Conservation (phyloP, 2,329 filamentous ascomycete genomes). For the Colletotrichum filicis region DNA sequence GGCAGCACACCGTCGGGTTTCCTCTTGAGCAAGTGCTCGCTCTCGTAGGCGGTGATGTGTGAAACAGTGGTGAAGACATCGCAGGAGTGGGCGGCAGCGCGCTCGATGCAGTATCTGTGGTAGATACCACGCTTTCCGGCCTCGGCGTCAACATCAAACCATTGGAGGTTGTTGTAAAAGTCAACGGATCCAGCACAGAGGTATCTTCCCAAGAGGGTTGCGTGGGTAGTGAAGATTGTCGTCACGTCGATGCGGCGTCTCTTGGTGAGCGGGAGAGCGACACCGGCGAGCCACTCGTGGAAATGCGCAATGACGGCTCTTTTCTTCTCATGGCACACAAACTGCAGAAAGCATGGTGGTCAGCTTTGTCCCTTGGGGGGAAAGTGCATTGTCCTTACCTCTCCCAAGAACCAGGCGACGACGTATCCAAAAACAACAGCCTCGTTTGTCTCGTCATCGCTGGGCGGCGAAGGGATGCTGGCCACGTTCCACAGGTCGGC, state of each 20-base stretch:
- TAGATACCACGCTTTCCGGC: slow-evolving; percentile 98
- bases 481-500: slow-evolving; percentile 92
- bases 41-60: slow-evolving; percentile 98
- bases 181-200: slow-evolving; percentile 97
- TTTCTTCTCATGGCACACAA: slow-evolving; percentile 90
- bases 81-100: slow-evolving; percentile 88
- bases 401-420: slow-evolving; percentile 97
- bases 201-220: slow-evolving; percentile 93
- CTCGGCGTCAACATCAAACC: slow-evolving; percentile 95
- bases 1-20: slow-evolving; percentile 97
- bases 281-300: slow-evolving; percentile 98
- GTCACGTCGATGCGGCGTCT: slow-evolving; percentile 96
- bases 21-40: slow-evolving; percentile 95
- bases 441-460: slow-evolving; percentile 96
- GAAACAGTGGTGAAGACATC: slow-evolving; percentile 99
- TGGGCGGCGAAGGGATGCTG: slow-evolving; percentile 91
- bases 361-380: background rate
- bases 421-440: slow-evolving; percentile 97
- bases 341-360: slow-evolving; percentile 63
- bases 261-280: slow-evolving; percentile 90
- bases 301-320: slow-evolving; percentile 97
- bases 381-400: slow-evolving; percentile 68
- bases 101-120: slow-evolving; percentile 97
- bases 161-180: slow-evolving; percentile 99
- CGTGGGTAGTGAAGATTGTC: slow-evolving; percentile 98